phyloP scores from a whole-genome alignment of 2,329 filamentous ascomycete species.

The Dactylella cylindrospora region DNA sequence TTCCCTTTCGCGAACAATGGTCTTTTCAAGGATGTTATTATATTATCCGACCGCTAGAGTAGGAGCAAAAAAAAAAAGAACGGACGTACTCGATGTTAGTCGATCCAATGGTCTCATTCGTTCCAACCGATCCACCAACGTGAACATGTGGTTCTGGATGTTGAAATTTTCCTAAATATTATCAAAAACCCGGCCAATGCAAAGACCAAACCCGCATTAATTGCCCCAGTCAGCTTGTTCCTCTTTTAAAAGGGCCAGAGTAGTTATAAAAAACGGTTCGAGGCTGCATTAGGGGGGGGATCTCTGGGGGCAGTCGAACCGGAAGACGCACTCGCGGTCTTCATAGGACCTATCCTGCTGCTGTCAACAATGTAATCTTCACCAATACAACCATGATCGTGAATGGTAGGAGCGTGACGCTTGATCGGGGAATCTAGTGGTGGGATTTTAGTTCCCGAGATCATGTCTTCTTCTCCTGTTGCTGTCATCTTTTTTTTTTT shows the following conservation, averaged over 20 bases:
- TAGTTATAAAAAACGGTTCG: too few species aligned
- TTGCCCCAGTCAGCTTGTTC: too few species aligned
- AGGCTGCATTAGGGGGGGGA: too few species aligned
- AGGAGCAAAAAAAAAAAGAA: not conserved
- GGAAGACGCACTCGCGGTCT: conserved; percentile 22
- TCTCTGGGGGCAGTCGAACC: too few species aligned
- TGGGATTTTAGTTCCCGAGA: conserved; percentile 28
- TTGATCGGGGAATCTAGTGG: conserved; percentile 27
- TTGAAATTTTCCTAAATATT: conserved; percentile 28
- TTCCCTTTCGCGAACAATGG: conserved; percentile 27
- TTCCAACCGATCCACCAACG: conserved; percentile 26
- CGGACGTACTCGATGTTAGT: conserved; percentile 30
- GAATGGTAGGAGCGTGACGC: conserved; percentile 19
- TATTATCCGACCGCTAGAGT: not conserved
- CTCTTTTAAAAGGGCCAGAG: too few species aligned
- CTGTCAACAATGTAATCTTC: conserved; percentile 26
- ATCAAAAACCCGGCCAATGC: too few species aligned
- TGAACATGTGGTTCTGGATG: conserved; percentile 22
- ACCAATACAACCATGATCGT: conserved; percentile 11
- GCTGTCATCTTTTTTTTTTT: conserved; percentile 20
- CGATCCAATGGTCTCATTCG: conserved; percentile 32
- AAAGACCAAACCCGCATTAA: too few species aligned
- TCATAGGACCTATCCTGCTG: conserved; percentile 23
- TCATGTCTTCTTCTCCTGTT: conserved; percentile 38
- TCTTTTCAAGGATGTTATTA: not conserved